These are phyloP conservation scores for Metschnikowia corniflorae DNA, from an alignment of 805 yeast genomes.

Conservation along the genomic window DNA sequence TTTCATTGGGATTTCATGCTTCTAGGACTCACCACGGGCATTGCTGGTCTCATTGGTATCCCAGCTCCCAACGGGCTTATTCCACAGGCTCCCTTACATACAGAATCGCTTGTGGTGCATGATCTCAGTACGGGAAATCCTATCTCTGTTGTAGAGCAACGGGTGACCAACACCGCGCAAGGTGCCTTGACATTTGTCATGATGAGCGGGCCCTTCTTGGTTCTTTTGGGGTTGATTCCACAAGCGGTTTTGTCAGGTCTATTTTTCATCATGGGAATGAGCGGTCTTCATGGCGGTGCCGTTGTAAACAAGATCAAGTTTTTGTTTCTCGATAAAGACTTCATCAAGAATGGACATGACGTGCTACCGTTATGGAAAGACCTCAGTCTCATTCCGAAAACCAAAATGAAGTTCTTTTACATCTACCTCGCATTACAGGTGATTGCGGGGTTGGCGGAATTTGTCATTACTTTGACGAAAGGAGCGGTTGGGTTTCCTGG, in stretches of 20 bases:
- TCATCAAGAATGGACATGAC: slow-evolving; percentile 32
- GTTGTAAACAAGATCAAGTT: slow-evolving; percentile 61
- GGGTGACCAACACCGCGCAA: slow-evolving; percentile 80
- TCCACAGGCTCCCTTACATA: slow-evolving; percentile 96
- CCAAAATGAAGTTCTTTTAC: slow-evolving; percentile 44
- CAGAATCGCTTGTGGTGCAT: slow-evolving; percentile 66
- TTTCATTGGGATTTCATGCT: slow-evolving; percentile 92
- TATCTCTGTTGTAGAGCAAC: slow-evolving; percentile 76
- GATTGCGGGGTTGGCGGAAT: slow-evolving; percentile 72
- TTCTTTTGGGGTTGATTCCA: slow-evolving; percentile 80
- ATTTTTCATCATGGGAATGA: slow-evolving; percentile 89
- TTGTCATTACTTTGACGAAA: slow-evolving; percentile 77
- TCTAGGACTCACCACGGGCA: slow-evolving; percentile 81
- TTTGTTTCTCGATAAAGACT: slow-evolving; percentile 54
- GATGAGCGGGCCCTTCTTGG: slow-evolving; percentile 84
- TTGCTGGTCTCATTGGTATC: slow-evolving; percentile 82
- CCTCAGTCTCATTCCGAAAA: slow-evolving; percentile 25
- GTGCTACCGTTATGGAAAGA: slow-evolving; percentile 35
- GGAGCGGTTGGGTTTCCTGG: slow-evolving; percentile 97
- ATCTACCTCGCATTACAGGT: slow-evolving; percentile 57
- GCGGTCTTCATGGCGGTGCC: slow-evolving; percentile 67
- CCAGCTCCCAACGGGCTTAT: slow-evolving; percentile 97
- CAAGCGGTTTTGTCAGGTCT: slow-evolving; percentile 92
- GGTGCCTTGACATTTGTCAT: slow-evolving; percentile 80
- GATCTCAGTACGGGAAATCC: slow-evolving; percentile 37